Evolutionary conservation across 2,329 filamentous ascomycete genomes (phyloP), one percentile per base, ranked within the genome.

Genomic region (Aspergillus jensenii): DNA sequence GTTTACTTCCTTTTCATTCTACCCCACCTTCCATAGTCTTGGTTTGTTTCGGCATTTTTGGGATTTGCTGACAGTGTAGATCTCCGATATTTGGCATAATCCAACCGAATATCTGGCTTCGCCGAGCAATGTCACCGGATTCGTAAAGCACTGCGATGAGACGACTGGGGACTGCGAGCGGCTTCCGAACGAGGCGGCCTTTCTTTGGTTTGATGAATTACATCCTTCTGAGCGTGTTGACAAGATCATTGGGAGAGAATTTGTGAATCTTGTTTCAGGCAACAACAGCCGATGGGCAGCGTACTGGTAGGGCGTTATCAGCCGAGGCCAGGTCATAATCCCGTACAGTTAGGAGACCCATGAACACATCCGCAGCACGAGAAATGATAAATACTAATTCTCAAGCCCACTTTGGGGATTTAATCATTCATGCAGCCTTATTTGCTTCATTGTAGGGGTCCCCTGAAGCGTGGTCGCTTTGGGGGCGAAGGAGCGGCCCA

Each of bases 151-250:
- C 21, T 91, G 89, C 65, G 67, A 75, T 57, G 53, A 69, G 3
- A 70, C 64, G 8, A 74, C 75, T 4, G 62, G 61, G 6, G 70
- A 76, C 49, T 59, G 60, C 48, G 15, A 49, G 17, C 40, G 35
- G 2, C 31, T 44, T 19, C 56, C 78, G 3, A 76, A 78, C 35
- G 72, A 78, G 35, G 83, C 88, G 63, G 86, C 83, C 46, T 93
- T 84, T 69, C 63, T 91, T 70, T 93, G 89, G 88, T 90, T 81
- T 65, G 89, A 93, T 73, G 83, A 87, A 68, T 71, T 93, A 68
- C 90, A 93, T 76, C 88, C 89, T 0, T 87, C 85, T 31, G 81
- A 86, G 73, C 83, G 84, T 73, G 82, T 87, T 7, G 82, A 85
- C 72, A 76, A 82, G 66, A 76, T 81, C 44, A 79, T 87, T 51